phyloP scores from a whole-genome alignment of 2,329 filamentous ascomycete genomes.

The Blastomyces gilchristii region DNA sequence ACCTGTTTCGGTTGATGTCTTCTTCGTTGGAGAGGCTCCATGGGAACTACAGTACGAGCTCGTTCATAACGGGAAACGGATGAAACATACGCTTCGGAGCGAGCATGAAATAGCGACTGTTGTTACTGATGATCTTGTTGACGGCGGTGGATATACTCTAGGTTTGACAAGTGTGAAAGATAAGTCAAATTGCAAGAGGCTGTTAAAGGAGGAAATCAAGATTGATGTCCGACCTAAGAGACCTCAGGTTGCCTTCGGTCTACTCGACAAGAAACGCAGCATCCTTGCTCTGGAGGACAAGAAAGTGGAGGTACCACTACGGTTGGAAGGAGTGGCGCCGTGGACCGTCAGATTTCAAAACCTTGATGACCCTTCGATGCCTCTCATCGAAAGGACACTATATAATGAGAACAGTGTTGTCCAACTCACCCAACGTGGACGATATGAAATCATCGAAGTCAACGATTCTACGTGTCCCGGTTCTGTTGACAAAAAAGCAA shows the following conservation, averaged over 20 bases:
- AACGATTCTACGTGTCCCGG: slow-evolving; percentile 74
- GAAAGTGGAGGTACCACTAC: slow-evolving; percentile 63
- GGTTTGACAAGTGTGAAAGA: slow-evolving; percentile 80
- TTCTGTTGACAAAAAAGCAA: slow-evolving; percentile 61
- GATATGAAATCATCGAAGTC: slow-evolving; percentile 70
- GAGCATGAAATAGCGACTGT: slow-evolving; percentile 56
- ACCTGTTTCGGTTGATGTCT: slow-evolving; percentile 61
- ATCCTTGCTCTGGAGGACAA: slow-evolving; percentile 69
- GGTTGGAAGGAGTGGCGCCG: slow-evolving; percentile 73
- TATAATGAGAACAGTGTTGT: slow-evolving; percentile 58
- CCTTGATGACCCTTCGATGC: slow-evolving; percentile 41
- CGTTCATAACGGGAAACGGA: slow-evolving; percentile 76
- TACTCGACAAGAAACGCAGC: slow-evolving; percentile 67
- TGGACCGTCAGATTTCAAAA: slow-evolving; percentile 74
- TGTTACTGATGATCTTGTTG: slow-evolving; percentile 60
- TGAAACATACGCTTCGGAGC: slow-evolving; percentile 57
- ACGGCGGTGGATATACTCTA: slow-evolving; percentile 83
- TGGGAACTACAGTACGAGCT: slow-evolving; percentile 89
- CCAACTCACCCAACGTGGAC: slow-evolving; percentile 55
- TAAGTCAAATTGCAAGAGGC: slow-evolving; percentile 72
- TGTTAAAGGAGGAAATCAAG: slow-evolving; percentile 72
- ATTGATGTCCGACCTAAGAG: slow-evolving; percentile 81
- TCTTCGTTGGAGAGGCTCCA: slow-evolving; percentile 70
- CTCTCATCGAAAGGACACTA: slow-evolving; percentile 41
- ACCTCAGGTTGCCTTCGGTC: slow-evolving; percentile 75